Base-by-base conservation (phyloP, 176 grass and related monocot species). In the Eragrostis nindensis region DNA sequence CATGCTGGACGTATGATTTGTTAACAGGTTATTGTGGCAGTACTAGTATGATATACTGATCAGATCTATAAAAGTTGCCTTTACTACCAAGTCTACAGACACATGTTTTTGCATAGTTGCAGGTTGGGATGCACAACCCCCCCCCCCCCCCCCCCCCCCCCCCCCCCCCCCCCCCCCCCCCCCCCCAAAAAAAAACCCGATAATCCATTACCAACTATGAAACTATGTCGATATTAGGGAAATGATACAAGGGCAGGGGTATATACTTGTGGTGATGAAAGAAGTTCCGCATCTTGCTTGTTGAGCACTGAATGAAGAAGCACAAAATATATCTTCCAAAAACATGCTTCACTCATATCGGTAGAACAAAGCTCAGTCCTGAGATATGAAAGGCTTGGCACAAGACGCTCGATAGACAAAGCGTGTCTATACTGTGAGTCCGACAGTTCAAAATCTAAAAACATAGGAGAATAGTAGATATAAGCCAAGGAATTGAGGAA, bases 301-400 rank as follows among this genome's bases (percentile, higher is more conserved):
- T 74, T 80, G 47, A 89, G 89, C 76, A 84, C 86, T 9, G 86
- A 94, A 73, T 94, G 86, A 55, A 91, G 81, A 79, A 91, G 86
- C 72, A 91, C 89, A 85, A 94, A 94, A 85, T 91, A 94, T 64
- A 94, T 94, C 80, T 94, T 94, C 92, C 92, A 94, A 70, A 94
- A 94, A 74, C 81, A 91, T 38, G 57, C 84, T 82, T 94, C 86
- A 76, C 86, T 89, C 92, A 94, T 94, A 75, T 73, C 76, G 62
- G 73, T 63, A 66, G 89, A 91, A 78, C 86, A 94, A 80, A 94
- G 83, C 49, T 89, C 84, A 6, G 77, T 76, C 66, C 89, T 89
- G 54, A 94, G 79, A 84, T 80, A 83, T 54, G 84, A 86, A 71
- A 94, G 62, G 71, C 74, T 86, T 76, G 92, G 92, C 66, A 88